These are phyloP conservation scores for Coemansia guatemalensis DNA, from an alignment of 192 early-diverging fungal species.

Conservation along the genomic window DNA sequence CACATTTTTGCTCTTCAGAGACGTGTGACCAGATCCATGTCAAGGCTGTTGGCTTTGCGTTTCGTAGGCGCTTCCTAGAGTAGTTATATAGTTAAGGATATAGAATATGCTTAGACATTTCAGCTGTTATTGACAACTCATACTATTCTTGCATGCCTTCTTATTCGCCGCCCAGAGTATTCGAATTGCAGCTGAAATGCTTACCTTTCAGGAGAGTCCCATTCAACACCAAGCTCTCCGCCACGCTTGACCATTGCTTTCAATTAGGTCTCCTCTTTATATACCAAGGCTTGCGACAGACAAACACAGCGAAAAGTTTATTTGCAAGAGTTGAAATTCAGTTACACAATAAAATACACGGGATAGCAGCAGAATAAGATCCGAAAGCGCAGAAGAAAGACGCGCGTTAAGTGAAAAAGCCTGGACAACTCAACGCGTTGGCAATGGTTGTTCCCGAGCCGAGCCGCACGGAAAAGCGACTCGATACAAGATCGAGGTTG, in stretches of 20 bases:
- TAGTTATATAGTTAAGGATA: not conserved
- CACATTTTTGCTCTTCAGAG: constrained; percentile 25
- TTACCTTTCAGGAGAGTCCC: constrained; percentile 45
- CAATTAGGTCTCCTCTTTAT: not conserved
- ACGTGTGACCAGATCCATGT: constrained; percentile 10
- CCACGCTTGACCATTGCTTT: constrained; percentile 30
- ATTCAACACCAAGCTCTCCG: constrained; percentile 25
- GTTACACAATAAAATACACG: not conserved
- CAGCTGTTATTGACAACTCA: not conserved
- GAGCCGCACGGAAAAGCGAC: too few species aligned
- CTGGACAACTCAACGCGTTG: not conserved
- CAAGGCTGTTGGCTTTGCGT: constrained; percentile 7
- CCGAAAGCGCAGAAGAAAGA: not conserved
- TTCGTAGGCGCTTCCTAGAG: constrained; percentile 48
- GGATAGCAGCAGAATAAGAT: not conserved
- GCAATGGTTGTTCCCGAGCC: too few species aligned
- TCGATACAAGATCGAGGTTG: too few species aligned
- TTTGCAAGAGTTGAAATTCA: not conserved
- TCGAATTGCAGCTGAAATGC: not conserved
- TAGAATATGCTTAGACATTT: not conserved
- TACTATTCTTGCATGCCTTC: not conserved
- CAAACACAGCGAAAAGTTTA: constrained; percentile 1
- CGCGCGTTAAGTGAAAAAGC: not conserved
- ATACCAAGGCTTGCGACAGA: not conserved
- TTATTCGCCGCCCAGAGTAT: not conserved